These are phyloP conservation scores for Komagataea norvegica DNA, from an alignment of 1,139 yeast genomes.

Conservation along the genomic window DNA sequence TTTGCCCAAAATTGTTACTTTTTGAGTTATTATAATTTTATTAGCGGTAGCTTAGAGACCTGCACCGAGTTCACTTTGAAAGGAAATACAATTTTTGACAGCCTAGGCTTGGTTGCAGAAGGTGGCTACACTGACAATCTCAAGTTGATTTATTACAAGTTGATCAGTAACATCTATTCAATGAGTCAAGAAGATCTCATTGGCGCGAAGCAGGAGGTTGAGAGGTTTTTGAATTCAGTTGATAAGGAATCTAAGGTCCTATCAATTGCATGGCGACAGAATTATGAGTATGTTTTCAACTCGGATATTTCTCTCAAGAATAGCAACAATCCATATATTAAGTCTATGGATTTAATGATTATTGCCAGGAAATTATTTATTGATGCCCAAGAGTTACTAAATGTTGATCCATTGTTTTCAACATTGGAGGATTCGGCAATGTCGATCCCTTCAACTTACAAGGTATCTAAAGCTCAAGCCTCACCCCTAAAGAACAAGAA, in stretches of 20 bases:
- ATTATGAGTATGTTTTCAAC: constrained; percentile 24
- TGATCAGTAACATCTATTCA: constrained; percentile 18
- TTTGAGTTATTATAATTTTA: constrained; percentile 25
- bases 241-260: constrained; percentile 22
- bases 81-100: constrained; percentile 16
- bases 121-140: constrained; percentile 26
- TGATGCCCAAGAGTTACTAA: constrained; percentile 27
- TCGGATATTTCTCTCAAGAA: constrained; percentile 17
- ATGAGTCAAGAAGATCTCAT: constrained; percentile 19
- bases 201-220: constrained; percentile 23
- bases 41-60: constrained; percentile 15
- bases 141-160: constrained; percentile 19
- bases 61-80: constrained; percentile 10
- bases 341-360: constrained; percentile 26
- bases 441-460: constrained; percentile 37
- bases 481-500: constrained; percentile 27
- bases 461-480: constrained; percentile 10
- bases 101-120: constrained; percentile 26
- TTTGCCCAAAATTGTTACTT: constrained; percentile 22
- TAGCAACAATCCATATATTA: constrained; percentile 21
- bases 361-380: constrained; percentile 26
- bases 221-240: constrained; percentile 24
- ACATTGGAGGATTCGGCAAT: constrained; percentile 44
- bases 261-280: constrained; percentile 28
- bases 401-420: constrained; percentile 42